Evolutionary conservation across 257 asterid species (phyloP), one percentile per base, ranked within the genome.

Genomic region (Hygrophila difformis): DNA sequence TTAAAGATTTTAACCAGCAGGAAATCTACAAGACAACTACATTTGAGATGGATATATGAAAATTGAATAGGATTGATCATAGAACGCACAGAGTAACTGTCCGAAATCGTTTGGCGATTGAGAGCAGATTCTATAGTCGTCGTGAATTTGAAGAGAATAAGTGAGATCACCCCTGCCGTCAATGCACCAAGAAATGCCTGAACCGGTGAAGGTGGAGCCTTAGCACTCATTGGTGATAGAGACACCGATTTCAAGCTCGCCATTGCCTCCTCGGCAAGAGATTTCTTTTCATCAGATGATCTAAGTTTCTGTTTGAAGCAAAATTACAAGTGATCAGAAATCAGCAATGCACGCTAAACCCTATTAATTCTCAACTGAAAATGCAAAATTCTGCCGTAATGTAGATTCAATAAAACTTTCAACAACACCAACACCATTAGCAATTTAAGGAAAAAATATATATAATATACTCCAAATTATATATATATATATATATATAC

Each of bases 121-220:
- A 88, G 84, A 56, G 87, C 36, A 23, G 81, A 44, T 78, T 84
- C 97, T n/a, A 88, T 18, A 10, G 93, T 84, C 5, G 74, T 67
- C 1, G 94, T 65, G 60, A 88, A 88, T 55, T 88, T 84, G 79
- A 74, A 88, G 26, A 84, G 93, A 57, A 88, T 51, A 15, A 81
- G 45, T 0, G 94, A 74, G 14, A 84, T 67, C 14, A 67, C 79
- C 19, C 84, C 97, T 1, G 97, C 97, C 7, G 86, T 51, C 47
- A 88, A 13, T 45, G 82, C 95, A 50, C 97, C 97, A 52, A 84
- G 50, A 45, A 88, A 71, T 2, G 95, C 87, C 76, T 81, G 94
- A 59, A 41, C 61, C 31, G 95, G 89, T 18, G 97, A 68, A 56
- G 87, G 80, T 5, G 86, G 70, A 43, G 84, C 36, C 57, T 84